These are phyloP conservation scores for Hanseniaspora meyeri DNA, from an alignment of 805 yeast species.

Conservation along the genomic window DNA sequence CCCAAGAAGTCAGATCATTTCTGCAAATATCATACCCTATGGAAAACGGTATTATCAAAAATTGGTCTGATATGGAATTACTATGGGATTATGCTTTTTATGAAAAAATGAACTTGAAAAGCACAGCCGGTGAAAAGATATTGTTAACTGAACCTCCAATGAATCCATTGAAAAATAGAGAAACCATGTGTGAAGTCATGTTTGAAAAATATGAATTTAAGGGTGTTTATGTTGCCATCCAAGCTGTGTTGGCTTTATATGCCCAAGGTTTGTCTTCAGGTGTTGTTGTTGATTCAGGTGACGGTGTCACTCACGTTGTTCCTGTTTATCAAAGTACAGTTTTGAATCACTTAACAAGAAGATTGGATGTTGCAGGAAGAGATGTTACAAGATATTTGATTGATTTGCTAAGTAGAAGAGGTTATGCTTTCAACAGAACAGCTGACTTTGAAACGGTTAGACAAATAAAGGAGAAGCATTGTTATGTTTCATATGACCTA, in stretches of 20 bases:
- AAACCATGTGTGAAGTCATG: conserved; percentile 87
- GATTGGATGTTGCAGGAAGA: conserved; percentile 95
- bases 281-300: conserved; percentile 94
- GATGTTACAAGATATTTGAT: conserved; percentile 95
- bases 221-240: conserved; percentile 91
- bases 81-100: conserved; percentile 96
- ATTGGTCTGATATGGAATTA: conserved; percentile 98
- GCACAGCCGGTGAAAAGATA: conserved; percentile 65
- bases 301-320: conserved; percentile 92
- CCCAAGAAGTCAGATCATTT: conserved; percentile 77
- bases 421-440: conserved; percentile 94
- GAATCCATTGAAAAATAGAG: conserved; percentile 88
- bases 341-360: conserved; percentile 80
- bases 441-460: conserved; percentile 98
- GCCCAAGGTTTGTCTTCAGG: conserved; percentile 96
- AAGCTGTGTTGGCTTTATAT: conserved; percentile 93
- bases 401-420: conserved; percentile 81
- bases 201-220: conserved; percentile 84
- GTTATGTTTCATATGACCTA: conserved; percentile 90
- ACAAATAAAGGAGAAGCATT: conserved; percentile 89
- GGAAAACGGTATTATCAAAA: conserved; percentile 95
- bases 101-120: conserved; percentile 72
- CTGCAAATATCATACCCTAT: conserved; percentile 92
- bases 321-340: conserved; percentile 97
- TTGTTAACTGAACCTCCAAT: conserved; percentile 94